Base-by-base conservation (phyloP, 257 asterid species). In the Solanum medicagineum region DNA sequence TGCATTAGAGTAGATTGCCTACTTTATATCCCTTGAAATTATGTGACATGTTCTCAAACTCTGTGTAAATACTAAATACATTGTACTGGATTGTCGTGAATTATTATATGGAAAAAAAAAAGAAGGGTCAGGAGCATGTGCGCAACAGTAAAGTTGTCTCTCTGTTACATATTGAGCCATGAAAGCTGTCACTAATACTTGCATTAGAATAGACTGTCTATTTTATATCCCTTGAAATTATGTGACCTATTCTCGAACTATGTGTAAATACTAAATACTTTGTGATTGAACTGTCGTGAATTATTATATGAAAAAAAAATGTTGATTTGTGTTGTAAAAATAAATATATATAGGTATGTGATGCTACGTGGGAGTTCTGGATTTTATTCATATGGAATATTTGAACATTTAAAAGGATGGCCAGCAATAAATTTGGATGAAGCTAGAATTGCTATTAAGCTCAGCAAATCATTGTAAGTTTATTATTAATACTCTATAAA, bases 351-450 rank as follows among this genome's bases (percentile, higher is more conserved):
- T 70, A 89, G 91, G 77, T 89, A 79, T 32, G 71, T 87, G 16
- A 40, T 89, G 88, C 69, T 80, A 69, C 81, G 86, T 14, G 89
- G 90, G 57, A 70, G 70, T 40, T 86, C 89, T 3, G 91, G 90
- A 74, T 89, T 89, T 60, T 89, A 89, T 62, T 70, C 91, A 11
- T 89, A 89, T 56, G 90, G 86, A 10, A 86, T 89, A 81, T 81
- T 80, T 69, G 87, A 89, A 65, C 88, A 85, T 69, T 59, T 85
- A n/a, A 36, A 68, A 44, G 89, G 91, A 71, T 89, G 91, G 91
- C 84, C 90, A 1, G 89, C 86, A 4, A n/a, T 84, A 0, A 73
- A 65, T 40, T 65, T 89, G 42, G 81, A 26, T 44, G 87, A 87
- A 75, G 83, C 84, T 36, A 86, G 91, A 69, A 47, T 89, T 65